Percentiles rank a stretch among this genome's conserved stretches.
Evolutionary conservation across 140 eudicot species (phyloP).

Genomic region (Erigeron philadelphicus): DNA sequence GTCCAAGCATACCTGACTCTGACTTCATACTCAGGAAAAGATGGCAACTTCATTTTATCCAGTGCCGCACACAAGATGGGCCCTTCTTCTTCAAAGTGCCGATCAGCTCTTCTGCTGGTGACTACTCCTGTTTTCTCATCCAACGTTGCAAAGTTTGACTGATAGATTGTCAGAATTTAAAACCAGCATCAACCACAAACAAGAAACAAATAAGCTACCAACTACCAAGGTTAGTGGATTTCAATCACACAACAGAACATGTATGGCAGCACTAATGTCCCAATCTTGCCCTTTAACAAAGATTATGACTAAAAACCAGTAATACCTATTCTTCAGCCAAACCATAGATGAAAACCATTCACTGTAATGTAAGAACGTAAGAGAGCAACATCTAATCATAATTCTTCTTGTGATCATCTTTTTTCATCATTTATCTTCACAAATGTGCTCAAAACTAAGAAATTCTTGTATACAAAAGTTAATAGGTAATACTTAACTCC

Average conservation of each 20-base stretch:
- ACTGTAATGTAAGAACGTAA: neutral
- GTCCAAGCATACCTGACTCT: constrained; percentile 67
- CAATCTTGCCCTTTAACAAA: neutral
- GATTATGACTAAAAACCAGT: neutral
- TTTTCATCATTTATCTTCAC: neutral
- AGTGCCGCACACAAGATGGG: constrained; percentile 84
- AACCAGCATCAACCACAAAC: constrained; percentile 14
- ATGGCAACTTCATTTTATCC: constrained; percentile 86
- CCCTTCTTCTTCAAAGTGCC: constrained; percentile 98
- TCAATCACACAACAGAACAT: neutral
- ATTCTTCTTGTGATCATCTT: neutral
- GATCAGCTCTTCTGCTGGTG: constrained; percentile 89
- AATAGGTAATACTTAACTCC: neutral
- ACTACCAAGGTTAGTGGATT: constrained; percentile 3
- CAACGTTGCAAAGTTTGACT: constrained; percentile 95
- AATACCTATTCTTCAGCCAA: neutral
- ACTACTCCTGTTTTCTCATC: constrained; percentile 87
- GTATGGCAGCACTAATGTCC: neutral
- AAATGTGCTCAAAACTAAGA: neutral
- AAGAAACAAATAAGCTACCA: constrained; percentile 14
- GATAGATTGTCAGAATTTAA: constrained; percentile 16
- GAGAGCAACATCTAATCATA: neutral
- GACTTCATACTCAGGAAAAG: constrained; percentile 82
- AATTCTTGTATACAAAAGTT: neutral
- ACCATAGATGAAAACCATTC: neutral